phyloP scores from a whole-genome alignment of 495 filamentous ascomycete genomes.

The Penicillium mononematosum region DNA sequence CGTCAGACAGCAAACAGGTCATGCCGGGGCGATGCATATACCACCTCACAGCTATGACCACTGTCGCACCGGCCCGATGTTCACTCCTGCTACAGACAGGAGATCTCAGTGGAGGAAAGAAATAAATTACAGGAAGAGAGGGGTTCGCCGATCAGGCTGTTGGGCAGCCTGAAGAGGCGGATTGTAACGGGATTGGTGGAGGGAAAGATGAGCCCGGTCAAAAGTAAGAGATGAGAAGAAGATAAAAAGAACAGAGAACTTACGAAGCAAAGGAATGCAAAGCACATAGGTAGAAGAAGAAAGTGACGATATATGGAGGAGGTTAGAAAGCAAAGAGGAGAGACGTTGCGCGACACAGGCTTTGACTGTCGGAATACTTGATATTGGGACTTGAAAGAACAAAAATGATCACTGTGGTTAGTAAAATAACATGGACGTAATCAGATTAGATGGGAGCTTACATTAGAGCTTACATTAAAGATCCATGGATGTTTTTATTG shows the following conservation, averaged over 20 bases:
- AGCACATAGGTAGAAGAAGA: neutral
- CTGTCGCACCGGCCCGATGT: neutral
- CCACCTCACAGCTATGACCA: neutral
- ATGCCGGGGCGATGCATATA: neutral
- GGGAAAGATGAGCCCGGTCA: neutral
- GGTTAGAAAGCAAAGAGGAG: neutral
- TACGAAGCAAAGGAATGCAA: constrained; percentile 1
- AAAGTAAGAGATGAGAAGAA: neutral
- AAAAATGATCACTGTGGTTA: neutral
- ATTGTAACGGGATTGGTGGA: constrained; percentile 1
- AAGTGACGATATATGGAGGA: neutral
- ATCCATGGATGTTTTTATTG: neutral
- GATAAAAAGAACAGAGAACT: constrained; percentile 2
- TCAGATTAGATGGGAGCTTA: neutral
- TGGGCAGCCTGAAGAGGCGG: constrained; percentile 10
- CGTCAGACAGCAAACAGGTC: neutral
- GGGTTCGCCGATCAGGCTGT: constrained; percentile 1
- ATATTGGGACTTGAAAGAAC: neutral
- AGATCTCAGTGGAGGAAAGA: neutral
- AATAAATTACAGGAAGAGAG: neutral
- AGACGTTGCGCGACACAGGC: neutral
- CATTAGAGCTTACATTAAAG: neutral
- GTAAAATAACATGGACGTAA: neutral
- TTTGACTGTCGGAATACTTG: neutral
- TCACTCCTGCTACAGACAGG: neutral